Evolutionary conservation across 495 filamentous ascomycete species (phyloP).

Genomic region (Penicillium herquei): DNA sequence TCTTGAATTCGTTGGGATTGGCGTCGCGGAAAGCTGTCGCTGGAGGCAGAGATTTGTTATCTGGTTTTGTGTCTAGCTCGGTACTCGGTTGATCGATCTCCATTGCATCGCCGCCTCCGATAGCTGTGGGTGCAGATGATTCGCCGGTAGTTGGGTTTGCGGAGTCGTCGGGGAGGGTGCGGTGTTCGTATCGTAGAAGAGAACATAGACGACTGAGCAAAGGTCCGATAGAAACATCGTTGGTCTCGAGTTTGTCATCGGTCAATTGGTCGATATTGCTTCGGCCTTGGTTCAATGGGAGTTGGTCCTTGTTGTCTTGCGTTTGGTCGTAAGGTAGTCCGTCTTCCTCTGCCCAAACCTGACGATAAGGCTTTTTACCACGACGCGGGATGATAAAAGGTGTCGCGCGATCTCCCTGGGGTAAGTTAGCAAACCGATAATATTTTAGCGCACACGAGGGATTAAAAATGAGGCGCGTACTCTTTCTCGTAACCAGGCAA

Average conservation of each 20-base stretch:
- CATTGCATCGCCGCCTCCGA: constrained; percentile 59
- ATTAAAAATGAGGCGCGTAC: constrained; percentile 29
- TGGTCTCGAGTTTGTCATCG: constrained; percentile 80
- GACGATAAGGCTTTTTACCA: constrained; percentile 80
- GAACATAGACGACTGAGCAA: constrained; percentile 79
- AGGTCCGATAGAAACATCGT: constrained; percentile 87
- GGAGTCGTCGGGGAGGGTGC: constrained; percentile 58
- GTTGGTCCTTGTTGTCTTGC: constrained; percentile 55
- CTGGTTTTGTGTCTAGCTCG: constrained; percentile 45
- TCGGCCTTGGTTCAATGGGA: constrained; percentile 76
- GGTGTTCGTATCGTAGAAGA: constrained; percentile 78
- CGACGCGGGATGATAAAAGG: constrained; percentile 86
- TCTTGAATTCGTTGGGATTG: constrained; percentile 56
- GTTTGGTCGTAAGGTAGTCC: constrained; percentile 67
- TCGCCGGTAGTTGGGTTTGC: constrained; percentile 52
- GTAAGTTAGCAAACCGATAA: constrained; percentile 7
- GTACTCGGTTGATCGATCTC: constrained; percentile 40
- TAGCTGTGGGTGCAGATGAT: constrained; percentile 34
- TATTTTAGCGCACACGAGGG: not conserved
- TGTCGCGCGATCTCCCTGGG: constrained; percentile 71
- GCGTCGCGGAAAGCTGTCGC: constrained; percentile 78
- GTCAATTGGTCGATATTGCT: constrained; percentile 82
- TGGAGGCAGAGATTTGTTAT: constrained; percentile 55
- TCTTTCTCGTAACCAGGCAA: constrained; percentile 86
- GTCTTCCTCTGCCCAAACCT: constrained; percentile 93